These are phyloP conservation scores for Trichoderma gamsii DNA, from an alignment of 495 filamentous ascomycete species.

Conservation along the genomic window DNA sequence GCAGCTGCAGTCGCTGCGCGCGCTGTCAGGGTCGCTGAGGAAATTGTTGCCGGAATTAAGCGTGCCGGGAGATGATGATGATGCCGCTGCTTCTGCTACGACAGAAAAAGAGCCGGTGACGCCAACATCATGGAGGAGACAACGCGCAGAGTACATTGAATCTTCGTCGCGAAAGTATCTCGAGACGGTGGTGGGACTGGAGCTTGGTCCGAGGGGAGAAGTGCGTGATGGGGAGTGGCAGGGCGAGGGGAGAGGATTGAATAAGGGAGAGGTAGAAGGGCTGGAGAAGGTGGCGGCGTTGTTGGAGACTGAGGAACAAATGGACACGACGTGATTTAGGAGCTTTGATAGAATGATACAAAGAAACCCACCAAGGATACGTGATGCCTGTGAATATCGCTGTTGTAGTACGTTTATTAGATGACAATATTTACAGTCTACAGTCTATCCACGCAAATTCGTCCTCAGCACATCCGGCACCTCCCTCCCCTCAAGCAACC, in stretches of 20 bases:
- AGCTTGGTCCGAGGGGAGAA: slow-evolving; percentile 50
- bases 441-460: background rate
- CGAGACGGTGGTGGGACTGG: slow-evolving; percentile 47
- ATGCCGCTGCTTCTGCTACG: background rate
- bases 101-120: slow-evolving; percentile 23
- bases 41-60: slow-evolving; percentile 52
- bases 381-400: background rate
- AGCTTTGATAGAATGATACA: too few relatives aligned
- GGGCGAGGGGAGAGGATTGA: slow-evolving; percentile 36
- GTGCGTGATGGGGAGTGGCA: slow-evolving; percentile 54
- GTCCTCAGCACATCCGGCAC: slow-evolving; percentile 3
- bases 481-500: slow-evolving; percentile 25
- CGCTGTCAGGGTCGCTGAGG: slow-evolving; percentile 56
- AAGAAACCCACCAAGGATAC: background rate
- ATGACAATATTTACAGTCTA: background rate
- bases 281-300: slow-evolving; percentile 42
- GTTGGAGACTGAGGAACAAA: slow-evolving; percentile 27
- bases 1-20: slow-evolving; percentile 72
- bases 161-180: slow-evolving; percentile 53
- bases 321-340: background rate
- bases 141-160: slow-evolving; percentile 73
- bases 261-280: slow-evolving; percentile 45
- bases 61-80: slow-evolving; percentile 16
- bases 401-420: background rate
- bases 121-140: slow-evolving; percentile 43